Percentiles rank a stretch among this genome's conserved stretches.
phyloP scores from a whole-genome alignment of 2,329 filamentous ascomycete species.

The Penicillium griseofulvum region DNA sequence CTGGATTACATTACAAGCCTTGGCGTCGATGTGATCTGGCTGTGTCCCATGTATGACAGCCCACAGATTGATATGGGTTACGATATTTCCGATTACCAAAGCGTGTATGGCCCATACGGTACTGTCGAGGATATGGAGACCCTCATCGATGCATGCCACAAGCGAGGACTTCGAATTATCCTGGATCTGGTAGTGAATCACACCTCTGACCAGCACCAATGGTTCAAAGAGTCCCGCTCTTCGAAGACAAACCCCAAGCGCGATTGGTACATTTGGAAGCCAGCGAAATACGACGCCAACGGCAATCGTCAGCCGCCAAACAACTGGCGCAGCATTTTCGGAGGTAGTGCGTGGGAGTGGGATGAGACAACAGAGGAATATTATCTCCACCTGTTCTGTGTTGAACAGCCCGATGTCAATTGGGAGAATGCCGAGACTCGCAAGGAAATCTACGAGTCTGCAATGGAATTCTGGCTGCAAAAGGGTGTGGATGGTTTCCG shows the following conservation, averaged over 20 bases:
- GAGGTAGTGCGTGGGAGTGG: conserved; percentile 64
- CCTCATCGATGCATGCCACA: conserved; percentile 56
- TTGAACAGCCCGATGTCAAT: conserved; percentile 73
- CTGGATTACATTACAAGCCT: conserved; percentile 61
- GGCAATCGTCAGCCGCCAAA: conserved; percentile 65
- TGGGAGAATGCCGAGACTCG: conserved; percentile 68
- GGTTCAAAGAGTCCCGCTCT: conserved; percentile 63
- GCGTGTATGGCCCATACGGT: conserved; percentile 61
- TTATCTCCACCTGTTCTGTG: conserved; percentile 69
- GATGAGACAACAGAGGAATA: conserved; percentile 67
- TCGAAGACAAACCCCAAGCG: conserved; percentile 59
- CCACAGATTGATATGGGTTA: conserved; percentile 68
- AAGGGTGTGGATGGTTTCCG: conserved; percentile 68
- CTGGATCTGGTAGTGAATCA: conserved; percentile 73
- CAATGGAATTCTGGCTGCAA: conserved; percentile 73
- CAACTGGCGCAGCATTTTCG: conserved; percentile 67
- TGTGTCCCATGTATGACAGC: conserved; percentile 64
- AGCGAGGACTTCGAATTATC: conserved; percentile 64
- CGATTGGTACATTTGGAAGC: conserved; percentile 61
- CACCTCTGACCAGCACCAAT: conserved; percentile 65
- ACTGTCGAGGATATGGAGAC: conserved; percentile 60
- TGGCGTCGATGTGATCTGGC: conserved; percentile 65
- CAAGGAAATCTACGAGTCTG: conserved; percentile 63
- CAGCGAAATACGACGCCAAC: conserved; percentile 48
- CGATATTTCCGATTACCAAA: conserved; percentile 64